Conservation (phyloP, 2,329 filamentous ascomycete genomes). For the Apiospora arundinis region DNA sequence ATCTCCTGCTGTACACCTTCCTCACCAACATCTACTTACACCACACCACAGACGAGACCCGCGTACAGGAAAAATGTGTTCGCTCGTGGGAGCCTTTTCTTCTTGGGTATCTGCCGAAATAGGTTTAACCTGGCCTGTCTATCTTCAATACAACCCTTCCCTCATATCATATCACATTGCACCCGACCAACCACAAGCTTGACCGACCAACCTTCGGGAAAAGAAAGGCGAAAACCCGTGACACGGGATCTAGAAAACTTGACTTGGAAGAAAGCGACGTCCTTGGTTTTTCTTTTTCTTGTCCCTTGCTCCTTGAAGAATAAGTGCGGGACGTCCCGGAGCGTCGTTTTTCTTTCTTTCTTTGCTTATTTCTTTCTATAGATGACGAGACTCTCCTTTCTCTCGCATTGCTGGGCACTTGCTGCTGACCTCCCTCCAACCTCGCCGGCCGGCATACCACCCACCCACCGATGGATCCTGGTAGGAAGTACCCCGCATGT, state of each 20-base stretch:
- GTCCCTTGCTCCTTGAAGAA: background rate
- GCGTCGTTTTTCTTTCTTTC: background rate
- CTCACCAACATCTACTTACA: background rate
- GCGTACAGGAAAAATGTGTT: background rate
- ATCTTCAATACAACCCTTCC: background rate
- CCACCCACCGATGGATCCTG: background rate
- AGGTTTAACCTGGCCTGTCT: background rate
- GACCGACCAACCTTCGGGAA: background rate
- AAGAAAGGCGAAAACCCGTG: background rate
- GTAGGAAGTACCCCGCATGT: conserved; percentile 9
- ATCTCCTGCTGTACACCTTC: background rate
- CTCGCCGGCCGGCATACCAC: background rate
- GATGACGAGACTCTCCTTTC: background rate
- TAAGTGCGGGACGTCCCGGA: background rate
- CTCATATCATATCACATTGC: background rate
- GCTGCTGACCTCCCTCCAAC: conserved; percentile 27
- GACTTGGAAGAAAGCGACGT: background rate
- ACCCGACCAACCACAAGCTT: background rate
- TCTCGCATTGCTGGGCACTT: background rate
- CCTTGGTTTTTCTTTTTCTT: background rate
- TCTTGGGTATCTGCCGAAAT: background rate
- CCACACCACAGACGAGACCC: background rate
- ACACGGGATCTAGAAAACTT: background rate
- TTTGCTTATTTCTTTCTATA: background rate
- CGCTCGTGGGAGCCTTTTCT: background rate